Percentiles rank a stretch among this genome's conserved stretches.
phyloP scores from a whole-genome alignment of 2,329 filamentous ascomycete species.

The Amesomyces nigricolor region DNA sequence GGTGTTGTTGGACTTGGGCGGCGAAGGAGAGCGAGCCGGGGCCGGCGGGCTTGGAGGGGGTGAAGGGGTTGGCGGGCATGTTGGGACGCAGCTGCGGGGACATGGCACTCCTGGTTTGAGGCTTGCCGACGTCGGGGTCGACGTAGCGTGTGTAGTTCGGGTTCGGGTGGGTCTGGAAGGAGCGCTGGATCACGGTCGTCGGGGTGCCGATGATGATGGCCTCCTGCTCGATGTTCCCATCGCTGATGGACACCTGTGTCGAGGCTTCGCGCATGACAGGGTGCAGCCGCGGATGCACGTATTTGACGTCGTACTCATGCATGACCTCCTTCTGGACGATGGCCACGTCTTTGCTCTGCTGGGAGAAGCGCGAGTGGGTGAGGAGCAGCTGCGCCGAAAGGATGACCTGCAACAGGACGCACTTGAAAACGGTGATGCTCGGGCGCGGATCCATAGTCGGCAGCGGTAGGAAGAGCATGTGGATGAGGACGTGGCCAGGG shows the following conservation, averaged over 20 bases:
- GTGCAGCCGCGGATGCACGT: constrained; percentile 83
- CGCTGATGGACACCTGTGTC: constrained; percentile 62
- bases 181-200: constrained; percentile 61
- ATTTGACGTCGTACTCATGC: constrained; percentile 94
- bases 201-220: constrained; percentile 48
- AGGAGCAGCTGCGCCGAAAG: constrained; percentile 72
- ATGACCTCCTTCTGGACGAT: constrained; percentile 88
- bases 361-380: constrained; percentile 67
- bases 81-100: constrained; percentile 33
- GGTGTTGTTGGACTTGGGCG: constrained; percentile 16
- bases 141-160: constrained; percentile 70
- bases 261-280: constrained; percentile 71
- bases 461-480: constrained; percentile 81
- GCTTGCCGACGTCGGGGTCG: constrained; percentile 52
- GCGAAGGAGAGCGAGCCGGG: constrained; percentile 8
- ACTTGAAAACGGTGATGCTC: constrained; percentile 79
- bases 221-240: constrained; percentile 39
- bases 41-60: constrained; percentile 31
- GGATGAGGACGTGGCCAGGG: constrained; percentile 85
- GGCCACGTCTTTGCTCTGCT: constrained; percentile 77
- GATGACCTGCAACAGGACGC: constrained; percentile 67
- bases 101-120: constrained; percentile 34
- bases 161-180: constrained; percentile 78
- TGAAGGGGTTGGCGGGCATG: constrained; percentile 40
- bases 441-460: constrained; percentile 69